A percentile compares a stretch with the other conserved stretches of the same genome.
These are phyloP conservation scores for Vanilla planifolia DNA, from an alignment of 106 monocot genomes.

Conservation along the genomic window DNA sequence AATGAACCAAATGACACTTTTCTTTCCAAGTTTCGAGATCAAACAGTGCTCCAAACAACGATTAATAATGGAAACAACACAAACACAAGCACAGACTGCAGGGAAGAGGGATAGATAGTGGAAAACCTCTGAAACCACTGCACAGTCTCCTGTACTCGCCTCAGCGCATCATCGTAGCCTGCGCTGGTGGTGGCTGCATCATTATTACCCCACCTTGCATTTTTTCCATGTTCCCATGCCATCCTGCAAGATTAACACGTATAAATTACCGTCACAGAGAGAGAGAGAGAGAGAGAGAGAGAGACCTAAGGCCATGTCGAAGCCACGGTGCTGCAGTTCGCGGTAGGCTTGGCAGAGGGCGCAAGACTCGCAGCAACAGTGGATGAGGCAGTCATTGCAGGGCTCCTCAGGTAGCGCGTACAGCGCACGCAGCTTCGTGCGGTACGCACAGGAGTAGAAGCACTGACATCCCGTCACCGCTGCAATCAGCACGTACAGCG, in stretches of 20 bases:
- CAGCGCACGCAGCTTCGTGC: conserved; percentile 16
- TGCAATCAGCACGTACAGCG: conserved; percentile 18
- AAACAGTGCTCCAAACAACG: too few species aligned
- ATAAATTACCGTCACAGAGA: too few species aligned
- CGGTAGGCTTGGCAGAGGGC: conserved; percentile 44
- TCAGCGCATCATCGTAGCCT: conserved; percentile 3
- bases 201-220: neutral
- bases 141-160: too few species aligned
- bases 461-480: conserved; percentile 14
- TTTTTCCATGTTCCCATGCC: conserved; percentile 7
- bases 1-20: too few species aligned
- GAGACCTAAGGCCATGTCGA: conserved; percentile 26
- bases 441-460: conserved; percentile 25
- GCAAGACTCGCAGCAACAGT: conserved; percentile 33
- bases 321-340: conserved; percentile 38
- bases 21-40: too few species aligned
- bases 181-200: neutral
- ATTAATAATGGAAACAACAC: too few species aligned
- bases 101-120: too few species aligned
- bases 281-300: neutral
- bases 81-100: too few species aligned
- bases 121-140: too few species aligned
- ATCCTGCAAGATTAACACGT: conserved; percentile 9
- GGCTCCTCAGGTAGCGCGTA: conserved; percentile 23
- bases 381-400: conserved; percentile 29